Evolutionary conservation across 2,329 filamentous ascomycete genomes (phyloP).

Genomic region (Dactylellina parvicollis): DNA sequence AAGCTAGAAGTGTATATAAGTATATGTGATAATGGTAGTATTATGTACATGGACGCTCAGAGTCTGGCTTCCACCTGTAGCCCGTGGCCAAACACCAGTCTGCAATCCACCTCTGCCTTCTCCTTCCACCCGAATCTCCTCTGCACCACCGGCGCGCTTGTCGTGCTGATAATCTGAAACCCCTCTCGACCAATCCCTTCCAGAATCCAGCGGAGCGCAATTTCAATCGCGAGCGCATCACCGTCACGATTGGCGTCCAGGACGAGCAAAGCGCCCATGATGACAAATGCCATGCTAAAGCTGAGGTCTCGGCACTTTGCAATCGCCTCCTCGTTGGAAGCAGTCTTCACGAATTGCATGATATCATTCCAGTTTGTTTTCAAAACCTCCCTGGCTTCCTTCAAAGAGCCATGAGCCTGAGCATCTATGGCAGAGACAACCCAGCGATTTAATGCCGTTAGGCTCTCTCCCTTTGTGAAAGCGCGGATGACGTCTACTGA

Average conservation of each 20-base stretch:
- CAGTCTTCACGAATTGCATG: slow-evolving; percentile 61
- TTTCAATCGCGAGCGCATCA: slow-evolving; percentile 59
- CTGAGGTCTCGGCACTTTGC: slow-evolving; percentile 59
- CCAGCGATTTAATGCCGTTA: slow-evolving; percentile 57
- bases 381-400: slow-evolving; percentile 27
- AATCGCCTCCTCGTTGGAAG: slow-evolving; percentile 59
- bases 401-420: slow-evolving; percentile 36
- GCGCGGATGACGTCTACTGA: slow-evolving; percentile 66
- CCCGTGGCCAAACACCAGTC: slow-evolving; percentile 45
- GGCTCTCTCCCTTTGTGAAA: slow-evolving; percentile 59
- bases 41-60: slow-evolving; percentile 6
- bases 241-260: slow-evolving; percentile 60
- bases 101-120: slow-evolving; percentile 48
- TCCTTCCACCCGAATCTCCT: slow-evolving; percentile 40
- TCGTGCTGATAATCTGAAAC: slow-evolving; percentile 33
- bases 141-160: slow-evolving; percentile 22
- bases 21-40: neutral
- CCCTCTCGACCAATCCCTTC: slow-evolving; percentile 52
- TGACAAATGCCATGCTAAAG: slow-evolving; percentile 59
- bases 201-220: slow-evolving; percentile 57
- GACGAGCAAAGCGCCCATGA: slow-evolving; percentile 59
- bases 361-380: slow-evolving; percentile 62
- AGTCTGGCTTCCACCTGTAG: slow-evolving; percentile 32
- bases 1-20: neutral
- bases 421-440: slow-evolving; percentile 55